Evolutionary conservation across 2,329 filamentous ascomycete species (phyloP).

Genomic region (Epichloe scottii): DNA sequence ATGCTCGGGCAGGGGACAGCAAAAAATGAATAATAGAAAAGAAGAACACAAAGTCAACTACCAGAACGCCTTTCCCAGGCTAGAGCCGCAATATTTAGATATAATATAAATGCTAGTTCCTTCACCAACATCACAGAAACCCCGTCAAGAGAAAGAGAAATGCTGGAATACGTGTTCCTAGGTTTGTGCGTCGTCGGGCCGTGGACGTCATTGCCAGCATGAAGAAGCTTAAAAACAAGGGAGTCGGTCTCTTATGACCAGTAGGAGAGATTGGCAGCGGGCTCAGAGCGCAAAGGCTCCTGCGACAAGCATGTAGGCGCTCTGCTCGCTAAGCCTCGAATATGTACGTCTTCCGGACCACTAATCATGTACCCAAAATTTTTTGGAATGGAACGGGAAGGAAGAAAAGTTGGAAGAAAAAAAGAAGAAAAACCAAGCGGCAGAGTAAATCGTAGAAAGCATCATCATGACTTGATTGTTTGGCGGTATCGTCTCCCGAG

Average conservation of each 20-base stretch:
- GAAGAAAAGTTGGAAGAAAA: background rate
- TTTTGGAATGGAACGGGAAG: background rate
- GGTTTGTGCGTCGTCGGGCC: background rate
- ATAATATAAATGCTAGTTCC: background rate
- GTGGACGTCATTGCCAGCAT: background rate
- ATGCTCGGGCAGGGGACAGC: background rate
- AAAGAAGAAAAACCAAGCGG: conserved; percentile 4
- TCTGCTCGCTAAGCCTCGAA: conserved; percentile 11
- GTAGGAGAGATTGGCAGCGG: background rate
- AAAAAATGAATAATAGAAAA: background rate
- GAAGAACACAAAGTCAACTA: conserved; percentile 1
- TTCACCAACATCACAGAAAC: background rate
- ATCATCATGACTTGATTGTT: background rate
- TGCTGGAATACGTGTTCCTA: background rate
- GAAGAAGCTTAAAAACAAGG: background rate
- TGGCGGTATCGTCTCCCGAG: background rate
- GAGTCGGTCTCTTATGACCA: background rate
- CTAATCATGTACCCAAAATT: conserved; percentile 15
- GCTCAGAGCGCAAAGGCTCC: background rate
- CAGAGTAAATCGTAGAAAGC: background rate
- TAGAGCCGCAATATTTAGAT: conserved; percentile 9
- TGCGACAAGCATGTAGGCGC: conserved; percentile 7
- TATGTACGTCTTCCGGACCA: conserved; percentile 14
- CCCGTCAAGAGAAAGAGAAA: background rate
- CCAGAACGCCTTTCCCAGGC: conserved; percentile 11